These are phyloP conservation scores for Lichina pygmaea DNA, from an alignment of 495 filamentous ascomycete species.

Conservation along the genomic window DNA sequence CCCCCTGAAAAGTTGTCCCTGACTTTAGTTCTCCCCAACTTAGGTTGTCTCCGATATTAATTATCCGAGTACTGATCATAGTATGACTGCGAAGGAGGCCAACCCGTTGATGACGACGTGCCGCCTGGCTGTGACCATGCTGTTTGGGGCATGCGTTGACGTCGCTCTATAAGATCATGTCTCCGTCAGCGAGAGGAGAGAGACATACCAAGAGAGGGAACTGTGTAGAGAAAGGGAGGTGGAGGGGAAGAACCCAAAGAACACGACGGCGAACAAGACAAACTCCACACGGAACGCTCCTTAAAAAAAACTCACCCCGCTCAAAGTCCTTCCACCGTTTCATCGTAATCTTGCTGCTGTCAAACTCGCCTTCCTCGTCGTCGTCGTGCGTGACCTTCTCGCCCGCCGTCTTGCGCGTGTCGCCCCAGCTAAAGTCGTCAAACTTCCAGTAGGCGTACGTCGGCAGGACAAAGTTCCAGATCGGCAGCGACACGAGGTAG, in stretches of 20 bases:
- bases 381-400: constrained; percentile 65
- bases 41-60: not conserved
- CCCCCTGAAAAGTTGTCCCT: too few species aligned
- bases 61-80: not conserved
- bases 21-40: too few species aligned
- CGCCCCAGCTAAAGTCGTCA: constrained; percentile 98
- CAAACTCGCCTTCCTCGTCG: constrained; percentile 54
- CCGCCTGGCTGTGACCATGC: not conserved
- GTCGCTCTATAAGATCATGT: not conserved
- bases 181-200: not conserved
- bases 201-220: not conserved
- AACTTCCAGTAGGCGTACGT: constrained; percentile 98
- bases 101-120: not conserved
- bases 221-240: too few species aligned
- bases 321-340: constrained; percentile 96
- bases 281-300: too few species aligned
- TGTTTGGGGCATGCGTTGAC: not conserved
- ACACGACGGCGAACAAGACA: not conserved
- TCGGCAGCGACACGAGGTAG: constrained; percentile 74
- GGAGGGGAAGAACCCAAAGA: not conserved
- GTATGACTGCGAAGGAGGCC: not conserved
- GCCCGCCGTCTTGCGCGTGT: constrained; percentile 84
- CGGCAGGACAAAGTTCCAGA: constrained; percentile 96
- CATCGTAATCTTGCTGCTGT: constrained; percentile 96
- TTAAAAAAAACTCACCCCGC: constrained; percentile 26